Conservation (phyloP, 2,329 filamentous ascomycete genomes). For the Phialophora macrospora region DNA sequence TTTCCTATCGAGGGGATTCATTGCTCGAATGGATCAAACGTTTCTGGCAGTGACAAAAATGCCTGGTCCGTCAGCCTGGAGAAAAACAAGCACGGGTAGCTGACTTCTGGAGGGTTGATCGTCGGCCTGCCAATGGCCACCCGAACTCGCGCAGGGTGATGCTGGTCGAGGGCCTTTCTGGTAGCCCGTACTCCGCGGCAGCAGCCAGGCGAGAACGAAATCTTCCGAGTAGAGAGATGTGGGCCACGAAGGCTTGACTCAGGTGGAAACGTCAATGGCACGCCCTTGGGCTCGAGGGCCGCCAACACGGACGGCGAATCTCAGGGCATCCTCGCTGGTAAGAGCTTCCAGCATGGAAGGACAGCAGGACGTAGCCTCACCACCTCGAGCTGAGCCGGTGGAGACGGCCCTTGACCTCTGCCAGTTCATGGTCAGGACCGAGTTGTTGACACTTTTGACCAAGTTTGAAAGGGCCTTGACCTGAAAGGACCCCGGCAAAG, state of each 20-base stretch:
- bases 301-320: constrained; percentile 4
- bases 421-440: neutral
- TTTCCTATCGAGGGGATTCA: constrained; percentile 16
- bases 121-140: constrained; percentile 26
- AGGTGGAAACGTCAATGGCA: neutral
- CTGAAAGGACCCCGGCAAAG: neutral
- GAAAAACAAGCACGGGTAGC: constrained; percentile 26
- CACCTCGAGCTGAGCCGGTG: constrained; percentile 11
- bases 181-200: constrained; percentile 18
- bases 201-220: constrained; percentile 25
- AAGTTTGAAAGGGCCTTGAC: neutral
- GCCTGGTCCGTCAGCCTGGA: constrained; percentile 27
- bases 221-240: constrained; percentile 31
- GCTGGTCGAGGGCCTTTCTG: constrained; percentile 13
- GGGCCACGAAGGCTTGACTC: neutral
- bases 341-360: constrained; percentile 7
- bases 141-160: constrained; percentile 19
- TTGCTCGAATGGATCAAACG: constrained; percentile 17
- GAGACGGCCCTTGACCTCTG: constrained; percentile 19
- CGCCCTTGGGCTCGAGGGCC: constrained; percentile 1
- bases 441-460: constrained; percentile 17
- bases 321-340: constrained; percentile 16
- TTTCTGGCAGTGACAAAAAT: constrained; percentile 21
- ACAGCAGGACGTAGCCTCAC: neutral
- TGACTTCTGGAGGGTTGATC: constrained; percentile 26